Conservation (phyloP, 345 rosid genomes). For the Corymbia maculata region DNA sequence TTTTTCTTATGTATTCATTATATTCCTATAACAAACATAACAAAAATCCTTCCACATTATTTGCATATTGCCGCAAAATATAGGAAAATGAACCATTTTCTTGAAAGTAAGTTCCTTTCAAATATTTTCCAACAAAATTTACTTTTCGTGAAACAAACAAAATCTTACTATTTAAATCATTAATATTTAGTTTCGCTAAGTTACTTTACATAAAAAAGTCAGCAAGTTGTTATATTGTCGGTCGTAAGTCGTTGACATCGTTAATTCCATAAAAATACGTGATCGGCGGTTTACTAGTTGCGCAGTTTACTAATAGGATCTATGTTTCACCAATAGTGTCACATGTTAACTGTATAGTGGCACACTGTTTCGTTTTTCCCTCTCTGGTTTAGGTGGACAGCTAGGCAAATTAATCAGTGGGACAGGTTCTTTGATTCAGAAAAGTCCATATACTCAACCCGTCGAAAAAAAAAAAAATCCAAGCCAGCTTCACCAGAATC, state of each 20-base stretch:
- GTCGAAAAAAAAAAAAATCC: neutral
- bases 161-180: neutral
- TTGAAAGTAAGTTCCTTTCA: neutral
- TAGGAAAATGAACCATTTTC: neutral
- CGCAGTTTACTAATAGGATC: neutral
- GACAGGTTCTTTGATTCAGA: neutral
- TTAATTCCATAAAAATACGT: neutral
- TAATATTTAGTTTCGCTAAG: neutral
- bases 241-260: neutral
- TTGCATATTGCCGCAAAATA: neutral
- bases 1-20: neutral
- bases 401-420: neutral
- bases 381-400: neutral
- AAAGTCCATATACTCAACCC: neutral
- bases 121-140: neutral
- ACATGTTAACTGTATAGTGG: neutral
- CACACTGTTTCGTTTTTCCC: neutral
- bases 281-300: neutral
- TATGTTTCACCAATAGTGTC: neutral
- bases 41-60: neutral
- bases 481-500: neutral
- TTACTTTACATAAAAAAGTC: neutral
- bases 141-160: neutral
- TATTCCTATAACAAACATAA: neutral
- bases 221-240: neutral